Evolutionary conservation across 495 filamentous ascomycete genomes (phyloP), one percentile per base, ranked within the genome.

Genomic region (Hyaloscypha variabilis): DNA sequence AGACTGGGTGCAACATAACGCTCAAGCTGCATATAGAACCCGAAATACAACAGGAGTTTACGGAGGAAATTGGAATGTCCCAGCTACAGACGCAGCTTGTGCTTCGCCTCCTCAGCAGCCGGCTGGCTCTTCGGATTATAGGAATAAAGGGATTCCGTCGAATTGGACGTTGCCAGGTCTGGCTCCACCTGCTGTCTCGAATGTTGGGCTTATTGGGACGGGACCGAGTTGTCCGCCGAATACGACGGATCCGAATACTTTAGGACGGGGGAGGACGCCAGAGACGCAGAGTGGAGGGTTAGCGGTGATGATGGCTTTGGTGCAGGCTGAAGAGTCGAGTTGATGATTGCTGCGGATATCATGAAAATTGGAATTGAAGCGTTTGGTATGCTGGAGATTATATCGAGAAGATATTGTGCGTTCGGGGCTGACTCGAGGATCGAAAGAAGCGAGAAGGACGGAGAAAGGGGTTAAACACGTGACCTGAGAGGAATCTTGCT

Each of bases 211-310:
- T 14, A 46, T 46, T 46, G 39, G 39, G 13, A 46, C 39, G 14
- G 39, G 13, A 19, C 8, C 39, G 11, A 46, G 4, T 17, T 46
- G 39, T 46, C 6, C 39, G 14, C 39, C 39, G 39, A 46, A 46
- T 46, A 46, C 39, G 17, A 46, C 72, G 1, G 94, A 97, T 71
- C 79, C 85, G 58, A 97, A 97, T 69, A 83, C 90, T 69, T 83
- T 90, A 4, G 94, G 94, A 3, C 79, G 91, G 39, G 94, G 94
- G 2, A 83, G 94, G 34, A 97, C 93, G 10, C 90, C 96, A 6
- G 94, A 97, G 80, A 97, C 92, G 17, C 94, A 97, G 73, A 85
- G 88, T 55, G 90, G 92, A 8, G 94, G 93, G 26, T 73, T 97
- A 52, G 89, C 90, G 3, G 85, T 95, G 4, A 66, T 94, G 46